Conservation (phyloP, 2,329 filamentous ascomycete genomes). For the Xylariomycetidae sp. region DNA sequence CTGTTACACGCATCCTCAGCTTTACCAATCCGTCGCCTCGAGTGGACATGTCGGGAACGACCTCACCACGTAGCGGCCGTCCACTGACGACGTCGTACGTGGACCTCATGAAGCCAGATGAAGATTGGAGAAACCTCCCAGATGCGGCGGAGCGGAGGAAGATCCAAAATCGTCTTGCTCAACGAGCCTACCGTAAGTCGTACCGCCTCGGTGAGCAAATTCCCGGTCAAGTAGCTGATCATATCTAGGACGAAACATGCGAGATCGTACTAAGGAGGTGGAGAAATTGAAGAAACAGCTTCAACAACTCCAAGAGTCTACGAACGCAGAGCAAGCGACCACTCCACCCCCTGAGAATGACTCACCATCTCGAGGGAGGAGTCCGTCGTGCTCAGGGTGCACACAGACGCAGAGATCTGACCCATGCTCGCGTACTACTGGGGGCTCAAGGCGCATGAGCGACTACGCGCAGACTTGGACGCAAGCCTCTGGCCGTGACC, state of each 20-base stretch:
- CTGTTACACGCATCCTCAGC: background rate
- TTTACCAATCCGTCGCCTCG: background rate
- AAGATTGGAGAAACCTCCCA: slow-evolving; percentile 29
- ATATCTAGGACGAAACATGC: slow-evolving; percentile 25
- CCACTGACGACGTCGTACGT: slow-evolving; percentile 27
- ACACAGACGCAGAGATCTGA: slow-evolving; percentile 13
- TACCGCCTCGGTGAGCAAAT: background rate
- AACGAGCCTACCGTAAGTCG: slow-evolving; percentile 28
- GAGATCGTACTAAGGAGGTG: slow-evolving; percentile 27
- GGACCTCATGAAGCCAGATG: slow-evolving; percentile 29
- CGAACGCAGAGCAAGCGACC: slow-evolving; percentile 19
- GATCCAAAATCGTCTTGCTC: slow-evolving; percentile 30
- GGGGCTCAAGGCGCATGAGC: slow-evolving; percentile 17
- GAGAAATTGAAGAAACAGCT: slow-evolving; percentile 28
- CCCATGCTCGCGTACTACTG: slow-evolving; percentile 12
- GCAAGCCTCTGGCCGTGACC: slow-evolving; percentile 16
- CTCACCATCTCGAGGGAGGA: slow-evolving; percentile 18
- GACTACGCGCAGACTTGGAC: slow-evolving; percentile 25
- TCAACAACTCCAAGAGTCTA: slow-evolving; percentile 24
- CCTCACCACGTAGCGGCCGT: slow-evolving; percentile 26
- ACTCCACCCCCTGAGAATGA: slow-evolving; percentile 25
- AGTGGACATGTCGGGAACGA: slow-evolving; percentile 20
- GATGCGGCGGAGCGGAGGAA: slow-evolving; percentile 28
- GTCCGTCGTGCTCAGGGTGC: slow-evolving; percentile 18
- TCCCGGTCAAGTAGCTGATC: slow-evolving; percentile 4